Base-by-base conservation (phyloP, 1,284 basidiomycete species). In the Lentinula novae-zelandiae region DNA sequence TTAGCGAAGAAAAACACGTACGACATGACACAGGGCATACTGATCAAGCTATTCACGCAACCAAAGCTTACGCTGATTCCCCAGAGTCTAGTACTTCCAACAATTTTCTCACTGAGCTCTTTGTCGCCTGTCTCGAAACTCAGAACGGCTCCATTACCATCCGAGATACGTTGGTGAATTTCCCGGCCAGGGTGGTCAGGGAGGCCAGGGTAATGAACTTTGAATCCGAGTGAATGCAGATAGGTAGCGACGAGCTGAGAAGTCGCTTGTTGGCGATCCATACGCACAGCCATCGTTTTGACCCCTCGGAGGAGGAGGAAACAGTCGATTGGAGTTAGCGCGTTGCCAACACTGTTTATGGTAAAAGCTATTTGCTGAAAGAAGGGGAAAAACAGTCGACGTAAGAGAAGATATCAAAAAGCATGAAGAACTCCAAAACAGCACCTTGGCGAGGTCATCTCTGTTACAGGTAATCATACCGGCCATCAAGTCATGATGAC, bases 1-100 rank as follows among this genome's bases (percentile, higher is more conserved):
- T 27, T 15, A 33, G 15, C 7, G 6, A 12, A n/a, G 27, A 59
- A 40, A 63, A 62, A 46, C 44, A 86, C 94, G 77, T 75, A 96
- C 95, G 95, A 97, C 97, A 99, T 99, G 67, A 96, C 88, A 75
- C 97, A 99, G 50, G 97, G 97, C 97, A 99, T 99, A 68, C 93
- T 96, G 76, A 99, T 99, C 72, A 99, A 77, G 71, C 92, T 95
- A 80, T 99, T 99, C 67, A 99, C 96, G 67, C 94, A 96, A 36
- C 97, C 97, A 72, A 99, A 99, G 69, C 93, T 95, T 68, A 99
- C 97, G 65, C 91, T 95, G 71, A 99, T 98, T 38, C 96, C 95
- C 96, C 96, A 99, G 36, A 99, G 78, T 54, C 94, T 83, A 8
- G 96, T 93, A 1, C 89, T 91, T 5, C 92, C 95, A 8, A 99